Conservation (phyloP, 768 basidiomycete species). For the Stropharia rugosoannulata region DNA sequence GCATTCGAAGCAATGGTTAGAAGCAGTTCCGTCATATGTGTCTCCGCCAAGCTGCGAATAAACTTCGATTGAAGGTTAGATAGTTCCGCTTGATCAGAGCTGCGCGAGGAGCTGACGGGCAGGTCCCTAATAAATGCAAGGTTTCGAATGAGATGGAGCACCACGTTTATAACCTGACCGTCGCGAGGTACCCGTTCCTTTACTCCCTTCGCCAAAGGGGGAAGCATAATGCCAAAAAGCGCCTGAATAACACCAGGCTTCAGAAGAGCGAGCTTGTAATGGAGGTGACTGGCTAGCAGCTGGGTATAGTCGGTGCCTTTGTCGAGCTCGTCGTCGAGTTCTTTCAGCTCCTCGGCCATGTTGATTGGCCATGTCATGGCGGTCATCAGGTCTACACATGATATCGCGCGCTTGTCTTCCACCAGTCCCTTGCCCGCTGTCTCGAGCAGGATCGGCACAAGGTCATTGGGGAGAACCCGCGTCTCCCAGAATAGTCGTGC, state of each 20-base stretch:
- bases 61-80: slow-evolving; percentile 78
- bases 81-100: slow-evolving; percentile 78
- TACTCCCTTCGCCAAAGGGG: slow-evolving; percentile 68
- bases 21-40: slow-evolving; percentile 74
- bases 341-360: slow-evolving; percentile 89
- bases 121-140: slow-evolving; percentile 92
- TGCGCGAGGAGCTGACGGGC: slow-evolving; percentile 65
- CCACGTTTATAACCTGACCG: slow-evolving; percentile 81
- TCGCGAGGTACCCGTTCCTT: slow-evolving; percentile 80
- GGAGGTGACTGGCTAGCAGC: slow-evolving; percentile 74
- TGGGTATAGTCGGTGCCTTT: slow-evolving; percentile 88
- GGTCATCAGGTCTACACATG: slow-evolving; percentile 85
- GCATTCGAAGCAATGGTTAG: slow-evolving; percentile 84
- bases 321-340: slow-evolving; percentile 82
- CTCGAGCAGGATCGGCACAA: slow-evolving; percentile 80
- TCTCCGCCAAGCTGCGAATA: slow-evolving; percentile 66
- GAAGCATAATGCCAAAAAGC: slow-evolving; percentile 72
- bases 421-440: slow-evolving; percentile 77
- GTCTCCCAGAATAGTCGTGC: slow-evolving; percentile 91
- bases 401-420: slow-evolving; percentile 81
- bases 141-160: slow-evolving; percentile 89
- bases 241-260: slow-evolving; percentile 68
- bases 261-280: slow-evolving; percentile 85
- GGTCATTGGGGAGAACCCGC: slow-evolving; percentile 83
- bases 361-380: slow-evolving; percentile 99